Base-by-base conservation (phyloP, 2,329 filamentous ascomycete genomes). In the Calonectria pseudoturangicola region DNA sequence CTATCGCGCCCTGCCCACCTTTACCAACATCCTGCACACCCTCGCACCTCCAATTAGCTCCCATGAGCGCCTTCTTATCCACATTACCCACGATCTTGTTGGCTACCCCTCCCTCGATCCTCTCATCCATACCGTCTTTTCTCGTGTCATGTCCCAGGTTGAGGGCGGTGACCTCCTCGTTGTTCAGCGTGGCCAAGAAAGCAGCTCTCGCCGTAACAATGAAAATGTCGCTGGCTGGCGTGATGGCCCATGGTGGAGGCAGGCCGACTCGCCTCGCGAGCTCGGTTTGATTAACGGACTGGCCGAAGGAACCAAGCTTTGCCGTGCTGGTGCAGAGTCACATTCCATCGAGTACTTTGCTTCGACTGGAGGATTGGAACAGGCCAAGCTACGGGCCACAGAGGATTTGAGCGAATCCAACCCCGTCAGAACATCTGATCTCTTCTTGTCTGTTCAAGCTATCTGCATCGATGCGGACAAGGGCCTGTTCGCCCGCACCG, bases 141-240 rank as follows among this genome's bases (percentile, higher is more conserved):
- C 94, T 68, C 93, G 95, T 66, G 96, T 99, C 80, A 99, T 99
- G 97, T 91, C 95, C n/a, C 97, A 99, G 86, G 97, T 99, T 56
- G 97, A 99, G 85, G 97, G 97, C 76, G 97, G 97, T 68, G 97
- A 98, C 80, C 89, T 99, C 21, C 89, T 98, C 67, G 97, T 99
- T 68, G 92, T 98, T 73, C 97, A 99, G 85, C 94, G 96, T 45
- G 97, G 97, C 25, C 94, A 95, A 73, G 97, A 98, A 85, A 94
- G 93, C 62, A 91, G 92, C 58, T 92, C 92, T 56, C 91, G 92
- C 51, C 89, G 89, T 50, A 91, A 92, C 88, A 71, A 87, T 30
- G 90, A 92, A 65, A 87, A 86, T 21, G 86, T 87, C 33, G 88
- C 90, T 45, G 93, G 94, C 74, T 99, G 97, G 96, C 93, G 92